These are phyloP conservation scores for Aspergillus cavernicola DNA, from an alignment of 495 filamentous ascomycete species.

Conservation along the genomic window DNA sequence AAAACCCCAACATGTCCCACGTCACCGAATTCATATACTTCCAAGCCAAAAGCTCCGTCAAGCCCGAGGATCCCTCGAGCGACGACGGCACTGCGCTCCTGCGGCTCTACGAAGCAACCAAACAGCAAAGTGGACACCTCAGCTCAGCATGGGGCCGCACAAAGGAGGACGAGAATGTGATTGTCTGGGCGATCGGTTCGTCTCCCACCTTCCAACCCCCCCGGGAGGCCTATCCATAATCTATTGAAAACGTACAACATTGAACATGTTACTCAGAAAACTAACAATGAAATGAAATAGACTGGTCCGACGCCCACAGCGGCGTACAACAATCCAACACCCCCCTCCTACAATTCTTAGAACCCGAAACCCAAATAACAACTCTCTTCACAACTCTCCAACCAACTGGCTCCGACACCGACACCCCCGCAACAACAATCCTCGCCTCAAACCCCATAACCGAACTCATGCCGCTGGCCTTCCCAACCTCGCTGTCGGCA, in stretches of 20 bases:
- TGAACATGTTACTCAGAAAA: too few relatives aligned
- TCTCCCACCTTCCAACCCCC: background rate
- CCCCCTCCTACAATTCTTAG: slow-evolving; percentile 24
- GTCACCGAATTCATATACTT: slow-evolving; percentile 41
- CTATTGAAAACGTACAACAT: too few relatives aligned
- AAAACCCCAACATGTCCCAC: slow-evolving; percentile 18
- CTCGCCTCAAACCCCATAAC: slow-evolving; percentile 39
- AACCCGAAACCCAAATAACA: slow-evolving; percentile 16
- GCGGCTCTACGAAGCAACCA: slow-evolving; percentile 23
- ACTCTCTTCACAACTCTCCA: slow-evolving; percentile 32
- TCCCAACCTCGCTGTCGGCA: slow-evolving; percentile 25
- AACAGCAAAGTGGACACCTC: slow-evolving; percentile 35
- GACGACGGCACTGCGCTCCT: slow-evolving; percentile 31
- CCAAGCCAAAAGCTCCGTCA: slow-evolving; percentile 35
- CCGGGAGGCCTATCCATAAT: too few relatives aligned
- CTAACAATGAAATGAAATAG: slow-evolving; percentile 17
- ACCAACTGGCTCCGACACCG: slow-evolving; percentile 21
- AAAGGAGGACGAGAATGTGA: slow-evolving; percentile 31
- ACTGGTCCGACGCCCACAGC: slow-evolving; percentile 37
- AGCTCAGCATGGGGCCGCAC: slow-evolving; percentile 40
- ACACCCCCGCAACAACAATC: slow-evolving; percentile 22
- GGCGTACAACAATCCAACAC: slow-evolving; percentile 15
- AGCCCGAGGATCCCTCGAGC: slow-evolving; percentile 37
- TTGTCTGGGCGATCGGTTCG: slow-evolving; percentile 42
- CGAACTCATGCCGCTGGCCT: slow-evolving; percentile 33